A percentile compares a stretch with the other conserved stretches of the same genome.
Conservation (phyloP, 148 eudicot species). For the Vaccinium corymbosum region DNA sequence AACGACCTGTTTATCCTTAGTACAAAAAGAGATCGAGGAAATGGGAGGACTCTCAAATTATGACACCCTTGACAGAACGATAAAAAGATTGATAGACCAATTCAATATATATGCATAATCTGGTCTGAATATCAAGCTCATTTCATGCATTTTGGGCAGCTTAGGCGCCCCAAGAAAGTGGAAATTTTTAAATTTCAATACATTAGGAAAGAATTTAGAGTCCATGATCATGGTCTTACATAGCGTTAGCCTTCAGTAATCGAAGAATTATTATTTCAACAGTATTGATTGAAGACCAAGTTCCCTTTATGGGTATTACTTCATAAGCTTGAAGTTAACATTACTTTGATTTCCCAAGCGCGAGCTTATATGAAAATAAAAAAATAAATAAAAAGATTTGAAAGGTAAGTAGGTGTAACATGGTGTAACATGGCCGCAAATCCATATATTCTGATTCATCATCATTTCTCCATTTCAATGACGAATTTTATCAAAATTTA, state of each 20-base stretch:
- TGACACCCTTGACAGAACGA: neutral
- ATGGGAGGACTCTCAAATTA: no score
- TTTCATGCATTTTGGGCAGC: neutral
- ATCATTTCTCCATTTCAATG: no score
- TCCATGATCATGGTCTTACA: neutral
- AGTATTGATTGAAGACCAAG: no score
- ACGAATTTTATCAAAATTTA: no score
- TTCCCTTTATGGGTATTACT: no score
- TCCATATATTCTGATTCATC: no score
- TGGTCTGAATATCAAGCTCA: neutral
- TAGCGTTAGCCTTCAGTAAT: neutral
- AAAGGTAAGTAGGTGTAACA: no score
- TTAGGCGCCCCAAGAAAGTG: neutral
- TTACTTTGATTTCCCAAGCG: no score
- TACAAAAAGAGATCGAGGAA: neutral
- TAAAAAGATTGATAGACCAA: neutral
- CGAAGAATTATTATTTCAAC: neutral
- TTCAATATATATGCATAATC: neutral
- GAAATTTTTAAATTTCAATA: neutral
- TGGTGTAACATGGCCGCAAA: no score
- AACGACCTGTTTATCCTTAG: constrained; percentile 51
- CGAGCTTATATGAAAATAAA: no score
- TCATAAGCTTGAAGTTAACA: no score
- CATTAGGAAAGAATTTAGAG: neutral
- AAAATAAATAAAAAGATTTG: no score